Evolutionary conservation across 202 grass and related monocot species (phyloP).

Genomic region (Carex sylvatica): DNA sequence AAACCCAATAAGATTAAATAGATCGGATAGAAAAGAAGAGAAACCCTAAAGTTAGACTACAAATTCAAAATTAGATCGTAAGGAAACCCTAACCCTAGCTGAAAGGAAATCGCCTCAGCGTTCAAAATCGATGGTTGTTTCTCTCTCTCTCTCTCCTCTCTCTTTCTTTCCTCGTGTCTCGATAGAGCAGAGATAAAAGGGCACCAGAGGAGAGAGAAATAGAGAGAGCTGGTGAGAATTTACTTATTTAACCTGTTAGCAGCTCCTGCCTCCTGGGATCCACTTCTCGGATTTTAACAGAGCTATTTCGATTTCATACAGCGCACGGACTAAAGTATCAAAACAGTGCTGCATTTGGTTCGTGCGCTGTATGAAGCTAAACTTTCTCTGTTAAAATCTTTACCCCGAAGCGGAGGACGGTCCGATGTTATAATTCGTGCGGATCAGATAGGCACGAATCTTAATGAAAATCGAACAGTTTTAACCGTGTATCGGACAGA

Average conservation of each 20-base stretch:
- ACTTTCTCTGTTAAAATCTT: too few species aligned
- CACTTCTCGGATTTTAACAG: background rate
- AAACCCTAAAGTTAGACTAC: background rate
- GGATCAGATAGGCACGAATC: too few species aligned
- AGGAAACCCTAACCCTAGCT: conserved; percentile 20
- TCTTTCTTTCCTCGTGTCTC: background rate
- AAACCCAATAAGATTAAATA: conserved; percentile 7
- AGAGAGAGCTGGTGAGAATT: background rate
- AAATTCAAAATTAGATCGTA: background rate
- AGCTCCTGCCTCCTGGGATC: background rate
- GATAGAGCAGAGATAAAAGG: conserved; percentile 29
- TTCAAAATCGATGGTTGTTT: conserved; percentile 23
- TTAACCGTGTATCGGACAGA: too few species aligned
- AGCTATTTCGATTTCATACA: too few species aligned
- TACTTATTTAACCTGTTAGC: background rate
- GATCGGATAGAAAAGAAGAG: conserved; percentile 19
- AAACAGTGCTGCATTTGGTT: too few species aligned
- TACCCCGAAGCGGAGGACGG: too few species aligned
- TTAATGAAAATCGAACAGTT: too few species aligned
- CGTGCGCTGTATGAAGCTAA: too few species aligned
- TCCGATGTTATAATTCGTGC: too few species aligned
- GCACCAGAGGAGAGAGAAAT: conserved; percentile 16
- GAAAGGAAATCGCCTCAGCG: conserved; percentile 32
- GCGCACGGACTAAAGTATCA: too few species aligned
- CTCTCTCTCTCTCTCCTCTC: conserved; percentile 22